Evolutionary conservation across 1,284 basidiomycete genomes (phyloP).

Genomic region (Anthracocystis panici-leucophaei): DNA sequence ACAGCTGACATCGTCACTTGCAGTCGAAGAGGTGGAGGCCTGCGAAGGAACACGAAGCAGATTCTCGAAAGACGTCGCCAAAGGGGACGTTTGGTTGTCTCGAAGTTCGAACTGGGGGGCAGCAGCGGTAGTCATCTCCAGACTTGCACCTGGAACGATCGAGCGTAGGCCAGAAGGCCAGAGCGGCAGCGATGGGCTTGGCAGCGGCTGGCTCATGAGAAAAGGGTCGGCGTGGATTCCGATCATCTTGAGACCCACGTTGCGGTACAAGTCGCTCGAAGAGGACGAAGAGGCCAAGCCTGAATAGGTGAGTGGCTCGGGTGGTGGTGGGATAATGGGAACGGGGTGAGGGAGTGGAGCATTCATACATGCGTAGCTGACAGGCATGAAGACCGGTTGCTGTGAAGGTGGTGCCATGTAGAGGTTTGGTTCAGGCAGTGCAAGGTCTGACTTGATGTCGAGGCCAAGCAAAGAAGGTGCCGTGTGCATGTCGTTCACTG

Average conservation of each 20-base stretch:
- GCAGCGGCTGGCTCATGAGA: slow-evolving; percentile 42
- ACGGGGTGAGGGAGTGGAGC: neutral
- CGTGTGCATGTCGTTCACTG: neutral
- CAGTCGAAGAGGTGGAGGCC: slow-evolving; percentile 6
- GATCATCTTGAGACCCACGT: slow-evolving; percentile 27
- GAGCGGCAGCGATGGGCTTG: slow-evolving; percentile 28
- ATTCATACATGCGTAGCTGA: slow-evolving; percentile 13
- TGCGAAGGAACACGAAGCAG: slow-evolving; percentile 16
- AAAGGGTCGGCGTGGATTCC: slow-evolving; percentile 42
- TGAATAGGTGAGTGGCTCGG: slow-evolving; percentile 26
- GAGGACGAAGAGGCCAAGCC: slow-evolving; percentile 13
- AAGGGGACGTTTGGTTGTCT: neutral
- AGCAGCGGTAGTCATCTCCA: neutral
- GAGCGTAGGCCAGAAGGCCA: neutral
- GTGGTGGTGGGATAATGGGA: neutral
- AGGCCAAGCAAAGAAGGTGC: neutral
- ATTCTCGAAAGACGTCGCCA: slow-evolving; percentile 20
- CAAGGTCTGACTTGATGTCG: slow-evolving; percentile 5
- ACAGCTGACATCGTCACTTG: neutral
- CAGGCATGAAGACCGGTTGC: neutral
- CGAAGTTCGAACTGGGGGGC: neutral
- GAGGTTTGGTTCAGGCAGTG: neutral
- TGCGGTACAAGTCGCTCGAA: slow-evolving; percentile 3
- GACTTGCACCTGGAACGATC: slow-evolving; percentile 2
- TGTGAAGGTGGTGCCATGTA: slow-evolving; percentile 7